These are phyloP conservation scores for Pascua sp. DNA, from an alignment of 1,284 basidiomycete species.

Conservation along the genomic window DNA sequence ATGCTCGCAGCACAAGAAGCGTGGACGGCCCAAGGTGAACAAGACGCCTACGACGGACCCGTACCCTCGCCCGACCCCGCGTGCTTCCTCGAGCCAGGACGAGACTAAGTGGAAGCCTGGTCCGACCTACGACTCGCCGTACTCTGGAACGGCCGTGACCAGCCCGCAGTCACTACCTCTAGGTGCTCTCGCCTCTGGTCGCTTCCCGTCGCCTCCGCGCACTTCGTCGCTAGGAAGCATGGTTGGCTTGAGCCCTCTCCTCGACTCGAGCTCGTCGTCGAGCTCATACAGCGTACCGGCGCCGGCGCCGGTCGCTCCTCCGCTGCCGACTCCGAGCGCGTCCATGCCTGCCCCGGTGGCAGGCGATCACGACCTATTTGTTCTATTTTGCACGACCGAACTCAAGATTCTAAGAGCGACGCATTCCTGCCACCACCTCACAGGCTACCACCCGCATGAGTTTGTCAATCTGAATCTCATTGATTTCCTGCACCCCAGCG, in stretches of 20 bases:
- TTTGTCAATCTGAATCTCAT: slow-evolving; percentile 36
- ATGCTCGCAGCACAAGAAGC: slow-evolving; percentile 40
- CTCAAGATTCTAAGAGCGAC: slow-evolving; percentile 39
- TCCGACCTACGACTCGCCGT: slow-evolving; percentile 22
- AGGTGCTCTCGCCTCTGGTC: neutral
- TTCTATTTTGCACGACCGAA: slow-evolving; percentile 40
- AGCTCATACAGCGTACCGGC: neutral
- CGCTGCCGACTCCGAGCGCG: neutral
- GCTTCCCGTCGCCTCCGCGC: slow-evolving; percentile 10
- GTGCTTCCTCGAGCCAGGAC: neutral
- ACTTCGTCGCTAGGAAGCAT: neutral
- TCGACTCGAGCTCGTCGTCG: too few species aligned
- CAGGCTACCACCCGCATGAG: slow-evolving; percentile 41
- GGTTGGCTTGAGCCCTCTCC: too few species aligned
- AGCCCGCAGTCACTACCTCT: slow-evolving; percentile 5
- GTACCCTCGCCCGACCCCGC: slow-evolving; percentile 17
- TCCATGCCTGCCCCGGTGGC: too few species aligned
- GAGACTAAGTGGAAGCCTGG: slow-evolving; percentile 27
- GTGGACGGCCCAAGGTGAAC: slow-evolving; percentile 42
- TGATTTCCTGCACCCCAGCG: slow-evolving; percentile 39
- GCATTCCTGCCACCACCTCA: slow-evolving; percentile 25
- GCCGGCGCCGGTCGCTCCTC: neutral
- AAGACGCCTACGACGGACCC: slow-evolving; percentile 31
- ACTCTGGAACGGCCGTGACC: slow-evolving; percentile 1
- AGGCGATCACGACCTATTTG: slow-evolving; percentile 12